Conservation (phyloP, 1,284 basidiomycete genomes). For the Hortiboletus rubellus region DNA sequence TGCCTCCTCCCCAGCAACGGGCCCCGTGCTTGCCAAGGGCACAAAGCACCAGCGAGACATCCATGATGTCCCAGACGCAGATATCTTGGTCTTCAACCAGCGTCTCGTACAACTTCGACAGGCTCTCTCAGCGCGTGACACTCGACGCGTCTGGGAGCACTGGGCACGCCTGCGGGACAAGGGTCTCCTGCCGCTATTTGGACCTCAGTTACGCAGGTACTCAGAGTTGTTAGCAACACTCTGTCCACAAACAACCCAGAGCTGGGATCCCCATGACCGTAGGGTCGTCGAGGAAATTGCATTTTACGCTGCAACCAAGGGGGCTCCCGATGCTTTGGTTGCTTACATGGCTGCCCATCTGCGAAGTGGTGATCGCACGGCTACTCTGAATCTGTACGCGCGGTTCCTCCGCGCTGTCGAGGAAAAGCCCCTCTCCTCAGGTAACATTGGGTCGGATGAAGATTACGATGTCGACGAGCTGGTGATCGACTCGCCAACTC, state of each 20-base stretch:
- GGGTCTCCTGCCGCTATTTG: conserved; percentile 45
- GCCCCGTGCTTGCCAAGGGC: conserved; percentile 2
- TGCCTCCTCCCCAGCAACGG: not conserved
- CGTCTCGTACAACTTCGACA: conserved; percentile 38
- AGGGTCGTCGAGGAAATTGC: conserved; percentile 48
- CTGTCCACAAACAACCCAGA: conserved; percentile 24
- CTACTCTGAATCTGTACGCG: conserved; percentile 49
- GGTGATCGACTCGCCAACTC: conserved; percentile 21
- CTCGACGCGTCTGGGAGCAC: conserved; percentile 33
- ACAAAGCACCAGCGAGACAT: conserved; percentile 7
- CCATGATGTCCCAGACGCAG: conserved; percentile 33
- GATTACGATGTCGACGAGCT: conserved; percentile 21
- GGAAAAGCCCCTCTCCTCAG: conserved; percentile 22
- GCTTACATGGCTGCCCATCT: conserved; percentile 52
- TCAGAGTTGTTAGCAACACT: conserved; percentile 39
- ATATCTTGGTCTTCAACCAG: conserved; percentile 37
- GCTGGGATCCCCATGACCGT: conserved; percentile 33
- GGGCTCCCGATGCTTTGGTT: conserved; percentile 47
- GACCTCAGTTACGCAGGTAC: conserved; percentile 42
- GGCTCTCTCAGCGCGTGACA: conserved; percentile 38
- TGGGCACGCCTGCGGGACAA: conserved; percentile 50
- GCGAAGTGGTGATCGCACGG: conserved; percentile 39
- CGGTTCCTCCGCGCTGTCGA: conserved; percentile 38
- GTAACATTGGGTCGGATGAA: conserved; percentile 20
- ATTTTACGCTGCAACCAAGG: conserved; percentile 45